A percentile compares a stretch with the other conserved stretches of the same genome.
Evolutionary conservation across 75 land plant genomes (phyloP).

Genomic region (Cunninghamia lanceolata): DNA sequence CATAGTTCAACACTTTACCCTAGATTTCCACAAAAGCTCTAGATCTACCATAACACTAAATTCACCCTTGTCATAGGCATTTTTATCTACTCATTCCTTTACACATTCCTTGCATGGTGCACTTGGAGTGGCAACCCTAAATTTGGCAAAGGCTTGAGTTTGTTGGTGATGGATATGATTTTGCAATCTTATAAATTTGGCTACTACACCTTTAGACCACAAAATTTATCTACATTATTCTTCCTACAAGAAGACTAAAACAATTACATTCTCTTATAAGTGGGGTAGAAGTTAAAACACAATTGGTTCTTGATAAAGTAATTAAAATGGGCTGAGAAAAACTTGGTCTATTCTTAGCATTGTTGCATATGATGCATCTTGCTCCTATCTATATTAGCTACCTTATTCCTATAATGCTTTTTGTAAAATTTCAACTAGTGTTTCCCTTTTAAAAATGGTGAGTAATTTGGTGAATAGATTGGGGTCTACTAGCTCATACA

Average conservation of each 20-base stretch:
- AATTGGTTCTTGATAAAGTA: no score
- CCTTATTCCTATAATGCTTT: no score
- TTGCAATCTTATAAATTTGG: background rate
- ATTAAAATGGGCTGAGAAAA: no score
- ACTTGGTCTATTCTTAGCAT: no score
- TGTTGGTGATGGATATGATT: slow-evolving; percentile 17
- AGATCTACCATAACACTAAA: slow-evolving; percentile 1
- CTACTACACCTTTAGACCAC: background rate
- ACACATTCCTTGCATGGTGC: background rate
- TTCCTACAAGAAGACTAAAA: background rate
- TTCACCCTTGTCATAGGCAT: background rate
- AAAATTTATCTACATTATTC: background rate
- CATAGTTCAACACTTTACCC: background rate
- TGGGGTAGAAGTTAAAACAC: no score
- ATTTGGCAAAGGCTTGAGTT: background rate
- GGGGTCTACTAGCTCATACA: no score
- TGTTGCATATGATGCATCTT: no score
- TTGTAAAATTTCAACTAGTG: no score
- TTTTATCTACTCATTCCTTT: background rate
- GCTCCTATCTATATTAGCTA: no score
- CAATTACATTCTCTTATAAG: background rate
- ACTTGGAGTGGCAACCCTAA: background rate
- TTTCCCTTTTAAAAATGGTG: no score
- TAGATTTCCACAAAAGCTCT: background rate
- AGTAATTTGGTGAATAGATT: no score